Evolutionary conservation across 2,329 filamentous ascomycete genomes (phyloP), one percentile per base, ranked within the genome.

Genomic region (Phialophora verrucosa): DNA sequence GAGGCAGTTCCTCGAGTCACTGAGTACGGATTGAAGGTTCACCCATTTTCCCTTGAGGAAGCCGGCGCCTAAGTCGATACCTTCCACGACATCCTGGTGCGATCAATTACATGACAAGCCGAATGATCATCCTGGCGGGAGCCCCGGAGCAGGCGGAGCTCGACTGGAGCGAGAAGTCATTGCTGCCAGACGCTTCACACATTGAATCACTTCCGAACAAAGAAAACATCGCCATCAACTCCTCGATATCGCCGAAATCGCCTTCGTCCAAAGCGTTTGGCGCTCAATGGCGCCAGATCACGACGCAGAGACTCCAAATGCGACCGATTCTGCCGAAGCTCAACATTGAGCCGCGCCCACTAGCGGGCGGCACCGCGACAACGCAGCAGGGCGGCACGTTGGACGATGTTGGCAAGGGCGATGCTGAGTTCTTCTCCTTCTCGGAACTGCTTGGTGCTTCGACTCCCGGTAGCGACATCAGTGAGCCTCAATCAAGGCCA

Each of bases 101-200:
- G 32, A 49, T 31, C 32, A 32, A 35, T 20, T 60, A 59, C 57
- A 73, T 73, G 71, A 69, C 70, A 54, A 61, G 59, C 59, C 69
- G 69, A 31, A 72, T 70, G 56, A 73, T 73, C 58, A 67, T 72
- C 62, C 69, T 73, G 61, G 67, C 71, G 42, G 71, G 70, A 20
- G 71, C 70, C n/a, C 71, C 71, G 14, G 69, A 69, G 55, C 32
- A 66, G 6, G 58, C 55, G 44, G 66, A 68, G 56, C 70, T 73
- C 58, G 70, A 71, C 42, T 73, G 71, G 71, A 71, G 69, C 59
- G 71, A 73, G 50, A 72, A 71, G 50, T 69, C 68, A 10, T 62
- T 71, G 14, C 58, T 70, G 29, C 65, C 71, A 2, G 63, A 65
- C 27, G 55, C 65, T 27, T 55, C 65, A 17, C 67, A 70, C 57